Evolutionary conservation across 1,284 basidiomycete species (phyloP), one percentile per base, ranked within the genome.

Genomic region (Pseudozyma sp.): DNA sequence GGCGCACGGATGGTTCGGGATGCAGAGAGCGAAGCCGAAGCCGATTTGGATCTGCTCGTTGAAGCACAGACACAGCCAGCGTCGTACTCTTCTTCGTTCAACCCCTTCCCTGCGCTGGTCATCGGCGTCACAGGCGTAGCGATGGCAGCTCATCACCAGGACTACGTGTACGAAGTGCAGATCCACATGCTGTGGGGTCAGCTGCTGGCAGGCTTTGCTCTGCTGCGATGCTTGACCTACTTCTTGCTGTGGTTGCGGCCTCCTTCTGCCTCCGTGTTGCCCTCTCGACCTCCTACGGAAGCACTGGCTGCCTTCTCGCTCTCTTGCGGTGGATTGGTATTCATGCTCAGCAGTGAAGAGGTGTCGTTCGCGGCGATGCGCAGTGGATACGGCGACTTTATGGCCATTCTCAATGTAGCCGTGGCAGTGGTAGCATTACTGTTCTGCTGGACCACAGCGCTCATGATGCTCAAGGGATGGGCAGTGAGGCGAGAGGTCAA

Each of bases 121-220:
- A 95, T 97, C 67, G 95, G 93, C 47, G 90, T 96, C 42, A 97
- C 95, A 4, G 95, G 96, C 38, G 89, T 92, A 5, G 95, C 94
- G 1, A 98, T 98, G 96, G 90, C 92, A n/a, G 93, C 94, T 0
- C 95, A 98, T 85, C 90, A 90, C 71, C 95, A 98, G 86, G 89
- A 90, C 19, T 97, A 97, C 86, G 83, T 91, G 44, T 95, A 95
- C 87, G 92, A 94, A 87, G 91, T 89, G 76, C 52, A 86, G 70
- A 92, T 98, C 61, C 96, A 98, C 85, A 86, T 88, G 52, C 88
- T 98, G 0, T 98, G 96, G 95, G 95, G 95, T 51, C 90, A 90
- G 85, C 88, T 96, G n/a, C 90, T 98, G n/a, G 88, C 91, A 31
- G 91, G 88, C 1, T 95, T 93, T 84, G 88, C 91, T 2, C 86